Base-by-base conservation (phyloP, 805 yeast genomes). In the Candida tammaniensis region DNA sequence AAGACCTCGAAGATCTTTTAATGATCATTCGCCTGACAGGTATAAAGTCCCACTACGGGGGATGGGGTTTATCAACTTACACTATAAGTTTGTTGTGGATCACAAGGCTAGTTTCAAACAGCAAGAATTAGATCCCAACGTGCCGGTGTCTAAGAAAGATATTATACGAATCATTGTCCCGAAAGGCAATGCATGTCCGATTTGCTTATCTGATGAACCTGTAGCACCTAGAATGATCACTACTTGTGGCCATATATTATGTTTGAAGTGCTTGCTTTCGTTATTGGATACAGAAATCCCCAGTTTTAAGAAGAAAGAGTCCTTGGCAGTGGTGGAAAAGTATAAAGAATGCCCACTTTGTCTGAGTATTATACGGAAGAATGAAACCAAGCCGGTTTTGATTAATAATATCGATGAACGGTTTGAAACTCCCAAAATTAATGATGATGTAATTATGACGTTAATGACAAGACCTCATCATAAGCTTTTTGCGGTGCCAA, bases 211-310 rank as follows among this genome's bases (percentile, higher is more conserved):
- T 20, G 94, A 86, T 32, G 80, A 79, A 10, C 85, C 93, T 10
- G 75, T 84, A 12, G 96, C 97, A 0, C 97, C 98, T 2, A 68
- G 98, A 36, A 94, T 93, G 98, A 80, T 87, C 18, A 63, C 69
- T 4, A 73, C 80, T 9, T 93, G 99, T 63, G 98, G 99, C 4
- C 99, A 93, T 54, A 72, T 88, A 11, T 77, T 93, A 51, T 93
- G 99, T 53, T 70, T 77, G 36, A 77, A 88, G 10, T 93, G 99
- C 56, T 58, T 91, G 19, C 56, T 88, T 36, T 75, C 88, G 28
- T 76, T 85, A 48, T 62, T 86, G 27, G 83, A 76, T 23, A 77
- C 80, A 13, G 71, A 67, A 37, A 56, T 67, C 2, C 73, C 73
- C 1, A 48, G 46, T 14, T 56, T 56, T 33, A 59, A 64, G 44